Percentiles rank a stretch among this genome's conserved stretches.
These are phyloP conservation scores for Cryomyces minteri DNA, from an alignment of 495 filamentous ascomycete species.

Conservation along the genomic window DNA sequence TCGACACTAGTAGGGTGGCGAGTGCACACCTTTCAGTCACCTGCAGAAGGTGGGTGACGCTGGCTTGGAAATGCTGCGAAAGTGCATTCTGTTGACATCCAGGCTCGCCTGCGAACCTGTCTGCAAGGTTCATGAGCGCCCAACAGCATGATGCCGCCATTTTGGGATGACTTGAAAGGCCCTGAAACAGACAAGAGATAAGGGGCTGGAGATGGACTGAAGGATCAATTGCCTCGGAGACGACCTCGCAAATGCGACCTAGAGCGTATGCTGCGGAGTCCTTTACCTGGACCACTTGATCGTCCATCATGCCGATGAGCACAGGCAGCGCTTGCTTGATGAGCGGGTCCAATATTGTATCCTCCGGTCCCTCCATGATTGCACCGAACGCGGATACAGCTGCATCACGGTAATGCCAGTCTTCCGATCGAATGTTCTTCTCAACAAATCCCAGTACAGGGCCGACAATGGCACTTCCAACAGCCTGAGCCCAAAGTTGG, in stretches of 20 bases:
- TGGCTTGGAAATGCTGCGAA: constrained; percentile 82
- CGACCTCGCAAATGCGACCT: constrained; percentile 84
- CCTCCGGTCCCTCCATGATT: constrained; percentile 96
- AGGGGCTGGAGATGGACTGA: constrained; percentile 61
- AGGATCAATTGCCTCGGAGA: constrained; percentile 75
- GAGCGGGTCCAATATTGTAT: constrained; percentile 69
- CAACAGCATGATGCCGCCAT: constrained; percentile 98
- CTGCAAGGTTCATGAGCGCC: constrained; percentile 96
- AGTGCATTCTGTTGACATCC: constrained; percentile 66
- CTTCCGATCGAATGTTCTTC: constrained; percentile 67
- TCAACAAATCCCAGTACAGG: constrained; percentile 84
- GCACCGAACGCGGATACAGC: constrained; percentile 96
- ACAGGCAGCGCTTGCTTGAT: constrained; percentile 88
- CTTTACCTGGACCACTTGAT: constrained; percentile 70
- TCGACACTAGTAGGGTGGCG: neutral
- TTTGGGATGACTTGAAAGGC: constrained; percentile 78
- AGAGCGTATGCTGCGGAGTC: constrained; percentile 96
- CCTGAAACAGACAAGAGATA: constrained; percentile 75
- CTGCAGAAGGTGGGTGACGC: constrained; percentile 64
- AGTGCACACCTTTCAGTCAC: constrained; percentile 52
- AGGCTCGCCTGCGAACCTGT: constrained; percentile 73
- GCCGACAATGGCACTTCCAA: constrained; percentile 58
- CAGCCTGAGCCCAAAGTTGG: constrained; percentile 84
- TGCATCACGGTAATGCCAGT: constrained; percentile 87
- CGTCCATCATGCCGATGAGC: constrained; percentile 90